A percentile compares a stretch with the other conserved stretches of the same genome.
Conservation (phyloP, 352 stramenopile genomes). For the Albugo laibachii region DNA sequence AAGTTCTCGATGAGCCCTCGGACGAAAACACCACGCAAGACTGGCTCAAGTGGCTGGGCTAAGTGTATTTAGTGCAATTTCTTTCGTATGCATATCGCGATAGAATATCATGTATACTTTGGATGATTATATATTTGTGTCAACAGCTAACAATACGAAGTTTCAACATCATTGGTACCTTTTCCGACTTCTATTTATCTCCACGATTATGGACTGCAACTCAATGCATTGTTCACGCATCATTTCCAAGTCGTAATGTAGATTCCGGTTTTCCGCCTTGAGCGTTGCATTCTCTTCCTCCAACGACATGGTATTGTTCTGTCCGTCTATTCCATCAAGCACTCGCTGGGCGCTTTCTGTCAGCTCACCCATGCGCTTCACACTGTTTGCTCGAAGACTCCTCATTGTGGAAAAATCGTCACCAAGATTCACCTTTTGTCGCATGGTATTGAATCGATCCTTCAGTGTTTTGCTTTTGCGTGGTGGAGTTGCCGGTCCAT, state of each 20-base stretch:
- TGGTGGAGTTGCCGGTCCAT: not conserved
- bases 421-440: too few relatives aligned
- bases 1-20: too few relatives aligned
- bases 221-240: conserved; percentile 81
- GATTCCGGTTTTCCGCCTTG: conserved; percentile 72
- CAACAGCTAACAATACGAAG: too few relatives aligned
- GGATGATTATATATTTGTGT: too few relatives aligned
- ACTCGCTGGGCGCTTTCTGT: conserved; percentile 48
- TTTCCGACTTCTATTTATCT: conserved; percentile 81
- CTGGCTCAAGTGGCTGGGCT: too few relatives aligned
- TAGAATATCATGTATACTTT: too few relatives aligned
- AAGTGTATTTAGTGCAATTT: too few relatives aligned
- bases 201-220: conserved; percentile 70
- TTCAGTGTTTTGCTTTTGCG: not conserved
- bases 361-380: conserved; percentile 57
- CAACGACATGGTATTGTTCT: conserved; percentile 10
- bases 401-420: not conserved
- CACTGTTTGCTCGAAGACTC: conserved; percentile 9
- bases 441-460: not conserved
- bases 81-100: too few relatives aligned
- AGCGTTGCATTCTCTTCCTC: conserved; percentile 78
- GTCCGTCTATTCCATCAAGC: conserved; percentile 8
- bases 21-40: too few relatives aligned
- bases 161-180: conserved; percentile 11
- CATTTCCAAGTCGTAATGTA: conserved; percentile 75